Evolutionary conservation across 805 yeast species (phyloP), one percentile per base, ranked within the genome.

Genomic region (Zygosaccharomyces gambellarensis): DNA sequence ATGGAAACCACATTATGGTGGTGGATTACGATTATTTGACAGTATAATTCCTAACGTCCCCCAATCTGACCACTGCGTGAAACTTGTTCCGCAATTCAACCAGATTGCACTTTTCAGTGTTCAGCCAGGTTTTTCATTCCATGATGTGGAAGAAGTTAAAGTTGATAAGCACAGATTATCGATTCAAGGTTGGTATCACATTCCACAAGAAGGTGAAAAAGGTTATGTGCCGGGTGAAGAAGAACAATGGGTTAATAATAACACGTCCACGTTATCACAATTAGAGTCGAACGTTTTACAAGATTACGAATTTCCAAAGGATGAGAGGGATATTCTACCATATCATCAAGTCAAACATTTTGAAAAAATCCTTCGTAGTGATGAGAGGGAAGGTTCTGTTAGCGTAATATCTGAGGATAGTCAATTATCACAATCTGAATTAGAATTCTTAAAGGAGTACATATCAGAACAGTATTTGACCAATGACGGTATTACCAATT

Each of bases 141-240:
- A 94, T 67, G 99, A 95, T 60, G 99, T 94, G 10, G 98, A 95
- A 70, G 99, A 94, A 67, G 99, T 95, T 1, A 78, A 84, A 52
- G 96, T 83, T 1, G 96, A 90, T 62, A 87, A 85, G 63, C 95
- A 90, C 54, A 77, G 99, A 62, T 72, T 94, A 31, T 87, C 96
- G 0, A 88, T 94, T 52, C 97, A 94, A 62, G 99, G 99, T 1
- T 95, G 99, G 99, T 95, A 92, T 64, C 99, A 94, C 67, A 87
- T 90, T 46, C 99, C 99, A 3, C 98, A 94, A 65, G 72, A 71
- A 9, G 97, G 96, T 8, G 99, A 94, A 68, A 82, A 79, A 30
- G 98, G 97, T 0, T 92, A 68, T 61, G 77, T 82, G 17, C 81
- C 80, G 32, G 95, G 95, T 5, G 96, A 89, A 63, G 90, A 88